Conservation (phyloP, 2,329 filamentous ascomycete species). For the Saccharata proteae region DNA sequence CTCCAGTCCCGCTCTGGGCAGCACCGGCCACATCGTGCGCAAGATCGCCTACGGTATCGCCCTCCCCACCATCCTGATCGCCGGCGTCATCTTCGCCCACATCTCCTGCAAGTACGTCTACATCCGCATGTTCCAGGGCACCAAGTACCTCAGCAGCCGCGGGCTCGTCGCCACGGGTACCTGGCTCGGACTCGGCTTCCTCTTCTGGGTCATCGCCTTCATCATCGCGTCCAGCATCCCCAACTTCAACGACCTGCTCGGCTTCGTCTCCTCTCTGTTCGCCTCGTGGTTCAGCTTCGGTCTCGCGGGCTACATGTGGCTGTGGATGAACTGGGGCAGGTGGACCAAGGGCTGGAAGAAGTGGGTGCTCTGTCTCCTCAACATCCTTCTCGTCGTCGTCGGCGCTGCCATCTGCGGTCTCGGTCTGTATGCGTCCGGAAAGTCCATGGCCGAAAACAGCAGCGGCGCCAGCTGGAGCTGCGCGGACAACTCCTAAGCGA, state of each 20-base stretch:
- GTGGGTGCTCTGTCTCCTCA: conserved; percentile 28
- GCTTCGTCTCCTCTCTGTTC: conserved; percentile 39
- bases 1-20: conserved; percentile 36
- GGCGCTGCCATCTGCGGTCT: conserved; percentile 39
- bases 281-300: conserved; percentile 45
- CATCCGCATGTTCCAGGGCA: conserved; percentile 35
- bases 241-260: conserved; percentile 42
- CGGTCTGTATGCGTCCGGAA: conserved; percentile 32
- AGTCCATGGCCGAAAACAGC: conserved; percentile 3
- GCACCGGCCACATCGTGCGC: conserved; percentile 32
- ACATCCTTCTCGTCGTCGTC: conserved; percentile 30
- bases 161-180: conserved; percentile 34
- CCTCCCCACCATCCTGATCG: conserved; percentile 39
- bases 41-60: conserved; percentile 41
- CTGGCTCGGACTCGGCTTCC: conserved; percentile 35
- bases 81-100: conserved; percentile 38
- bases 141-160: conserved; percentile 36
- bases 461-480: conserved; percentile 6
- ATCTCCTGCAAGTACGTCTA: conserved; percentile 42
- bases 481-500: conserved; percentile 2
- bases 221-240: conserved; percentile 38
- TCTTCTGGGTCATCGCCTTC: conserved; percentile 35
- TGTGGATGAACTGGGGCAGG: conserved; percentile 34
- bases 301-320: conserved; percentile 40
- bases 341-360: conserved; percentile 25